These are phyloP conservation scores for Colletotrichum musicola DNA, from an alignment of 2,329 filamentous ascomycete genomes.

Conservation along the genomic window DNA sequence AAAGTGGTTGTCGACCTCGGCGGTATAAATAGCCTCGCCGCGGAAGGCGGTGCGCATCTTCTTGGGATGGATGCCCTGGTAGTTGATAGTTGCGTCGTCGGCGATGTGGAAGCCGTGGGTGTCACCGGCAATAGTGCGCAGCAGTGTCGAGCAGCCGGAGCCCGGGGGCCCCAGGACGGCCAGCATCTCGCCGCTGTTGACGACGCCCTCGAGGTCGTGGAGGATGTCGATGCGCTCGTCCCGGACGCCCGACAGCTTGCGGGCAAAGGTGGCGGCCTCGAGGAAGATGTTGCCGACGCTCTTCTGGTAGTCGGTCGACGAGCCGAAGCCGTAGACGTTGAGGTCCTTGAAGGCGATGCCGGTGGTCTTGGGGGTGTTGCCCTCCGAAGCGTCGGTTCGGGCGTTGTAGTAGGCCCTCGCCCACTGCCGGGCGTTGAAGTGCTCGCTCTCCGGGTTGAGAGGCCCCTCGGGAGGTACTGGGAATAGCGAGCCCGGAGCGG, in stretches of 20 bases:
- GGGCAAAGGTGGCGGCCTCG: constrained; percentile 44
- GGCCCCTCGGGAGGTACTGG: constrained; percentile 43
- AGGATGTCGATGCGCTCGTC: constrained; percentile 61
- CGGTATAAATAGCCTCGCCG: constrained; percentile 77
- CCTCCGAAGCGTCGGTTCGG: constrained; percentile 43
- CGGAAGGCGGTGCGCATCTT: constrained; percentile 39
- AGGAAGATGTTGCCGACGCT: constrained; percentile 54
- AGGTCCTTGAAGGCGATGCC: constrained; percentile 58
- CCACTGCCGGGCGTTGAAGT: constrained; percentile 59
- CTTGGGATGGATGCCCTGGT: constrained; percentile 34
- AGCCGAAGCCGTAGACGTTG: constrained; percentile 57
- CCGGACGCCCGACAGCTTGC: constrained; percentile 44
- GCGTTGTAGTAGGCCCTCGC: constrained; percentile 52
- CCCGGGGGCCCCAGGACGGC: constrained; percentile 68
- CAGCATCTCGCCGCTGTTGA: constrained; percentile 68
- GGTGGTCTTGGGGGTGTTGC: constrained; percentile 46
- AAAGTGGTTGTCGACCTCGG: constrained; percentile 74
- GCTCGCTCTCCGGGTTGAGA: constrained; percentile 54
- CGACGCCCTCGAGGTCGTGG: constrained; percentile 63
- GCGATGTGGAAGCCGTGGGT: constrained; percentile 67
- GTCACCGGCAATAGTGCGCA: constrained; percentile 75
- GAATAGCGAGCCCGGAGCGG: constrained; percentile 44
- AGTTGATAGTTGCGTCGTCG: constrained; percentile 33
- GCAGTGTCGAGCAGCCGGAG: constrained; percentile 74
- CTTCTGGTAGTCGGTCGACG: constrained; percentile 57